Conservation (phyloP, 495 filamentous ascomycete genomes). For the Sordaria brevicollis region DNA sequence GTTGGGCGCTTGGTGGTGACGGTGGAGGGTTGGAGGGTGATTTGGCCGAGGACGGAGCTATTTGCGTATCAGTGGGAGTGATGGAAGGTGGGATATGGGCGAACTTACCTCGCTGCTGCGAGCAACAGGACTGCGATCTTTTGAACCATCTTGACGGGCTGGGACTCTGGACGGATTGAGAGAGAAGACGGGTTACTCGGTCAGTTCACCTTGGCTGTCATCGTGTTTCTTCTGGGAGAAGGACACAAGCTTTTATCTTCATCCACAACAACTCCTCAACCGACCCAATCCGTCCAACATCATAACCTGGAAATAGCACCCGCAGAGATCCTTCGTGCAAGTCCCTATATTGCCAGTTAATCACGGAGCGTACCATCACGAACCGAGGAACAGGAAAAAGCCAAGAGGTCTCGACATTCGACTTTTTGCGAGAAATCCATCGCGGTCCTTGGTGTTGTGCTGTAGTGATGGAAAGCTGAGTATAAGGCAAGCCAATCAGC, state of each 20-base stretch:
- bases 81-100: neutral
- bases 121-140: neutral
- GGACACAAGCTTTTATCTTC: neutral
- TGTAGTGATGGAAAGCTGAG: neutral
- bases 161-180: neutral
- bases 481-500: neutral
- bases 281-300: neutral
- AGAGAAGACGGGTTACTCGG: neutral
- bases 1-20: constrained; percentile 2
- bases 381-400: neutral
- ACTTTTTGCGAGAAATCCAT: neutral
- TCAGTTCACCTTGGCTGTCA: neutral
- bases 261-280: neutral
- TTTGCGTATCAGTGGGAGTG: neutral
- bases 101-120: neutral
- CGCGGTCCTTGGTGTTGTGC: neutral
- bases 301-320: neutral
- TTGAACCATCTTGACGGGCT: neutral
- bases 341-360: neutral
- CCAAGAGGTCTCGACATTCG: neutral
- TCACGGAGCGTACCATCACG: neutral
- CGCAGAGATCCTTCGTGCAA: neutral
- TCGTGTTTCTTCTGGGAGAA: neutral
- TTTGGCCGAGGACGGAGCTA: constrained; percentile 15
- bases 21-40: constrained; percentile 16